Percentiles rank a stretch among this genome's conserved stretches.
Conservation (phyloP, 73 alveolate genomes). For the Blepharisma stoltei region DNA sequence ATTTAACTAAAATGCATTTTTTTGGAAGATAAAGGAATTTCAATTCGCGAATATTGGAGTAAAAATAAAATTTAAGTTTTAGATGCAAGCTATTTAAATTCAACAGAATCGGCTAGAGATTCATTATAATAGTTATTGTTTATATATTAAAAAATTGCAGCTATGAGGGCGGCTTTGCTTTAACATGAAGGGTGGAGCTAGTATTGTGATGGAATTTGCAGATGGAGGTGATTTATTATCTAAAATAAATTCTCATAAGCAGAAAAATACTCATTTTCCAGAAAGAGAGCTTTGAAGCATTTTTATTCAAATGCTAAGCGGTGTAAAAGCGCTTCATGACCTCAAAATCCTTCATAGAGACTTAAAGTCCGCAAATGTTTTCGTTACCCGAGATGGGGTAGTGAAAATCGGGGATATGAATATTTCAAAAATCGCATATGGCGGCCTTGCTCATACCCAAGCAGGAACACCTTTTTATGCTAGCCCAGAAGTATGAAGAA, state of each 20-base stretch:
- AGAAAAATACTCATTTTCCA: slow-evolving; percentile 58
- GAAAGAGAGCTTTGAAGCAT: slow-evolving; percentile 45
- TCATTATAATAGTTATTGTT: too few species aligned
- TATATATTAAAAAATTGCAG: too few species aligned
- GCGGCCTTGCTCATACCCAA: slow-evolving; percentile 48
- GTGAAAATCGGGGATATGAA: slow-evolving; percentile 87
- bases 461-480: slow-evolving; percentile 86
- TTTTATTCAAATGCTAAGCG: slow-evolving; percentile 43
- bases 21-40: too few species aligned
- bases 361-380: slow-evolving; percentile 72
- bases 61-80: too few species aligned
- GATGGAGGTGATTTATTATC: slow-evolving; percentile 47
- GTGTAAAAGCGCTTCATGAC: slow-evolving; percentile 63
- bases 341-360: slow-evolving; percentile 78
- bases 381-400: slow-evolving; percentile 64
- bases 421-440: slow-evolving; percentile 42
- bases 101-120: too few species aligned
- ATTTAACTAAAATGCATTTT: too few species aligned
- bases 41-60: too few species aligned
- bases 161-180: too few species aligned
- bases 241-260: slow-evolving; percentile 30
- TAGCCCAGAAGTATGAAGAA: slow-evolving; percentile 81
- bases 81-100: too few species aligned
- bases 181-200: slow-evolving; percentile 74
- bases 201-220: slow-evolving; percentile 85